Base-by-base conservation (phyloP, 352 stramenopile genomes). In the Phytophthora cactorum region DNA sequence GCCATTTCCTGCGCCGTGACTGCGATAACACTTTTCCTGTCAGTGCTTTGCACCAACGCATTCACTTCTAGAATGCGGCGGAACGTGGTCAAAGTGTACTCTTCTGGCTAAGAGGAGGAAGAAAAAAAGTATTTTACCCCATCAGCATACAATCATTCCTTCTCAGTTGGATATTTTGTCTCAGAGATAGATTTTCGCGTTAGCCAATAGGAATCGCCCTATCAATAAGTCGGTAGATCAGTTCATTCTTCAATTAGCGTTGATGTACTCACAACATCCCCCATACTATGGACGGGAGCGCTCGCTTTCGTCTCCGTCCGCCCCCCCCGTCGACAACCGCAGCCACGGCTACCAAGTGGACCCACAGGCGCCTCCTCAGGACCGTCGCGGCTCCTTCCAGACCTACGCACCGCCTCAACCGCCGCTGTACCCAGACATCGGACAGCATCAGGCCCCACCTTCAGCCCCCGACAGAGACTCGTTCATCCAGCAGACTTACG, bases 61-160 rank as follows among this genome's bases (percentile, higher is more conserved):
- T 91, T 91, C 46, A 73, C 78, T 34, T 73, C 36, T 52, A 70
- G 81, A 31, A 74, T 90, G 44, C 71, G 78, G 7, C 68, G 72
- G 27, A 89, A 86, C 46, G 59, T 81, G 22, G 70, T 88, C 27
- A 91, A 90, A 65, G 70, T 91, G 5, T 90, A 89, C 57, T 73
- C 60, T 43, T 64, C 60, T 0, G 36, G 36, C 27, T 74, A 65
- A 22, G 22, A 22, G 38, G 51, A 4, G 25, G 38, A 41, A 47
- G 15, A 17, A 8, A 55, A 44, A 55, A n/a, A 51, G 2, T 22
- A 22, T n/a, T 45, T 12, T 27, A 27, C 28, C 28, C 9, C 10
- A 29, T 10, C 43, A 43, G 12, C 5, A 50, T 25, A 45, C 22
- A 50, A 29, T 15, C n/a, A 50, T 29, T 50, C 43, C n/a, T 29